Evolutionary conservation across 768 basidiomycete genomes (phyloP), one percentile per base, ranked within the genome.

Genomic region (Ramaria rubella): DNA sequence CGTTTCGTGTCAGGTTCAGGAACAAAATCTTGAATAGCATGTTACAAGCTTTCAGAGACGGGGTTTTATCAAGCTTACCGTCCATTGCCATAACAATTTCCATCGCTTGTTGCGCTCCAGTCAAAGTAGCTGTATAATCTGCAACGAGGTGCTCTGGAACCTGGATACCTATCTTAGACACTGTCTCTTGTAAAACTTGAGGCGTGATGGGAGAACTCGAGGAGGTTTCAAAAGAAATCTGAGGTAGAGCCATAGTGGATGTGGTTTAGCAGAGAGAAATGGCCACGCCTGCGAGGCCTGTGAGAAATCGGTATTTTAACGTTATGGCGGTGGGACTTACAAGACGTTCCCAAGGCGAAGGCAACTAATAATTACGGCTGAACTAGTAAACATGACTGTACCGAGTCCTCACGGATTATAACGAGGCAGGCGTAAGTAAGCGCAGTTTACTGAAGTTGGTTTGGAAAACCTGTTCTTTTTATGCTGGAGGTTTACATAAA

Each of bases 1-100:
- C 53, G 64, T 12, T 36, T 57, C 9, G 55, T 40, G 44, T 68
- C 62, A 17, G 58, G 44, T 9, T 46, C 43, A 43, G 63, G 55
- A 19, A 58, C 60, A 49, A 62, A 65, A 54, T 65, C 62, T 61
- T 26, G 21, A 53, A 24, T 9, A 54, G 19, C 2, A 19, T 42
- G 11, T 17, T 24, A 11, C 24, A 12, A 26, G 38, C 12, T 42
- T 42, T 21, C n/a, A 24, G 24, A 42, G 38, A 43, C 9, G n/a
- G 14, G 5, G 15, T 11, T 6, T 19, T 26, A 14, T 40, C 3
- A 3, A 44, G 23, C 33, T 36, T 40, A 54, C 52, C 52, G 19
- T 54, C 52, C 52, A 54, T 54, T 5, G 52, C 52, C 52, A 43
- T 54, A 14, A 54, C 6, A 4, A 26, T 42, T 29, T 54, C 52